Conservation (phyloP, 495 filamentous ascomycete species). For the Chaetomidium leptoderma region DNA sequence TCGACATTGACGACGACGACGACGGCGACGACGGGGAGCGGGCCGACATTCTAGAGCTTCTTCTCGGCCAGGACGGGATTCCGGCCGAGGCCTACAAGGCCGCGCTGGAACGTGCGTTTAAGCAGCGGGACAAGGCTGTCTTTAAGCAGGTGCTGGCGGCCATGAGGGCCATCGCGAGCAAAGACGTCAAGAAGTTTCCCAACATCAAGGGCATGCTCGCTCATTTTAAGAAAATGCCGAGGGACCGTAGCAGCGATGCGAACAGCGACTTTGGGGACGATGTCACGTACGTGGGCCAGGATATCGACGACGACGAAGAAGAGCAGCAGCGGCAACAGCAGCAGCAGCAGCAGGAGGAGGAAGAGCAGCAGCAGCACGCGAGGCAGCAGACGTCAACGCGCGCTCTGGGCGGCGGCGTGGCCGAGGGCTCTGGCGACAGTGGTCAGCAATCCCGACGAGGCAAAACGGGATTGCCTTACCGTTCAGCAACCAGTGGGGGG, state of each 20-base stretch:
- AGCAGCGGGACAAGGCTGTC: background rate
- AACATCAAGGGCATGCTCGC: background rate
- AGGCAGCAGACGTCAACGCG: background rate
- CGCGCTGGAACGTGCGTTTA: background rate
- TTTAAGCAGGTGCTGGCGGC: background rate
- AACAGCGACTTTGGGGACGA: constrained; percentile 1
- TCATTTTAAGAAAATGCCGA: background rate
- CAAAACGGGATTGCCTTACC: background rate
- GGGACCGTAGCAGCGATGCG: background rate
- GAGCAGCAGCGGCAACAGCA: background rate
- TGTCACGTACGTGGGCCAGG: background rate
- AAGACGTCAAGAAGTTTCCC: background rate
- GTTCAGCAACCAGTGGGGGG: background rate
- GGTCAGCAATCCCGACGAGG: background rate
- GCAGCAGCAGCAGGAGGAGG: background rate
- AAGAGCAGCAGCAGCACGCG: background rate
- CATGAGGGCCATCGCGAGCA: background rate
- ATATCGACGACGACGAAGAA: background rate
- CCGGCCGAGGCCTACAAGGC: background rate
- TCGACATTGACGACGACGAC: background rate
- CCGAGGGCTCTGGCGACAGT: background rate
- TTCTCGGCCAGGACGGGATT: background rate
- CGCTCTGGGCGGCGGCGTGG: background rate
- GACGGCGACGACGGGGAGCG: background rate
- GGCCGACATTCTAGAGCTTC: background rate